Conservation (phyloP, 805 yeast genomes). For the Starmerella roubikii region DNA sequence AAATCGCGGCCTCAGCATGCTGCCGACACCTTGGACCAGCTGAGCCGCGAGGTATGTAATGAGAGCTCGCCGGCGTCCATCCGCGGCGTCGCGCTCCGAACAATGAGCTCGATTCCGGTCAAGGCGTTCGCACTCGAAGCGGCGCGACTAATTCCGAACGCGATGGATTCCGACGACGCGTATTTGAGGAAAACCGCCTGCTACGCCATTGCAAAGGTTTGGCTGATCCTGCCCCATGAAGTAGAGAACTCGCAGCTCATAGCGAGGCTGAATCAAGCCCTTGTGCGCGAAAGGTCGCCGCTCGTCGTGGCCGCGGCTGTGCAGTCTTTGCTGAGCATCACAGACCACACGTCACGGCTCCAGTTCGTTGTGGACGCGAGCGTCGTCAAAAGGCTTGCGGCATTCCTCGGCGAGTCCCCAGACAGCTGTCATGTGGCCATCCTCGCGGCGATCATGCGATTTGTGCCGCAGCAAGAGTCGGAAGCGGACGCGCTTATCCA, state of each 20-base stretch:
- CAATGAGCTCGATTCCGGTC: constrained; percentile 47
- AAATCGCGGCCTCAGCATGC: constrained; percentile 44
- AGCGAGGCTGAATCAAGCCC: constrained; percentile 35
- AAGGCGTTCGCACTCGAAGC: constrained; percentile 39
- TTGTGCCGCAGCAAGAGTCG: constrained; percentile 52
- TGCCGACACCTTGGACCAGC: constrained; percentile 39
- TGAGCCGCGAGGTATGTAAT: constrained; percentile 37
- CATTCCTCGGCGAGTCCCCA: constrained; percentile 30
- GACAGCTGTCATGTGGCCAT: constrained; percentile 65
- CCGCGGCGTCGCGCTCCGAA: constrained; percentile 48
- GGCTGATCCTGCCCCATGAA: constrained; percentile 39
- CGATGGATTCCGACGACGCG: constrained; percentile 38
- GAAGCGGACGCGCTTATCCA: constrained; percentile 60
- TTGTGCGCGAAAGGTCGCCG: constrained; percentile 41
- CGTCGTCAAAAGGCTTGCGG: constrained; percentile 34
- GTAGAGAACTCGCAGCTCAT: constrained; percentile 35
- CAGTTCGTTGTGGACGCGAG: constrained; percentile 39
- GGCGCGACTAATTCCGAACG: constrained; percentile 27
- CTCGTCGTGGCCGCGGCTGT: constrained; percentile 59
- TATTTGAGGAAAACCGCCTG: constrained; percentile 58
- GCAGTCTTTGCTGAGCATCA: constrained; percentile 50
- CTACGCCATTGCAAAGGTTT: constrained; percentile 52
- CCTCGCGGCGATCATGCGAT: constrained; percentile 49
- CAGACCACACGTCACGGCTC: constrained; percentile 41
- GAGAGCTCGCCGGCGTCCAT: constrained; percentile 35